Base-by-base conservation (phyloP, 2,329 filamentous ascomycete species). In the Hypoxylon sp. region DNA sequence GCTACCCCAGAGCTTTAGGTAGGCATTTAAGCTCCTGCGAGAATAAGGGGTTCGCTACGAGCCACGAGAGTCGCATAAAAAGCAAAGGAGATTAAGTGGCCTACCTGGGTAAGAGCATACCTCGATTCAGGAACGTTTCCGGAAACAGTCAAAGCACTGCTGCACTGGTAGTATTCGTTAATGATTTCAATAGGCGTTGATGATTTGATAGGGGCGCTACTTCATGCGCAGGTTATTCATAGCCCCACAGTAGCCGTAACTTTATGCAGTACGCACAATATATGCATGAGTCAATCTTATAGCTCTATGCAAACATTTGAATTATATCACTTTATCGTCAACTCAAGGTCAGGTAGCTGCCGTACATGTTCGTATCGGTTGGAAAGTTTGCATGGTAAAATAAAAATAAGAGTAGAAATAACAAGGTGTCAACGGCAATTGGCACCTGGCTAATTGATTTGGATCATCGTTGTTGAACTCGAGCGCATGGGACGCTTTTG, bases 391-490 rank as follows among this genome's bases (percentile, higher is more conserved):
- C 45, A 52, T 57, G 36, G 60, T 57, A 34, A 38, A 55, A 50
- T 43, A 55, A 65, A 65, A 51, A 64, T 59, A 30, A 7, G 5
- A 9, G 6, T 2, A 25, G 30, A 25, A 43, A 57, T 30, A 46
- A 53, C 55, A 30, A 61, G 55, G 53, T 50, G 30, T 28, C 19
- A 50, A n/a, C 21, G 48, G 23, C 25, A 28, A 41, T 55, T 60
- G 52, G 50, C 52, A 59, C 50, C 55, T 60, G 52, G 57, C 58
- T 58, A 58, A 38, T 70, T 68, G 59, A 70, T 70, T 70, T 68
- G 58, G 68, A 70, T 70, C 68, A 70, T 70, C 64, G 49, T 41
- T 62, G 50, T 70, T 46, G 49, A 65, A 60, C 50, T 63, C 45
- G 56, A 46, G 49, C 28, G 52, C 56, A 66, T 66, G 59, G 60